Percentiles rank a stretch among this genome's conserved stretches.
phyloP scores from a whole-genome alignment of 352 stramenopile species.

The Pythium scleroteichum region DNA sequence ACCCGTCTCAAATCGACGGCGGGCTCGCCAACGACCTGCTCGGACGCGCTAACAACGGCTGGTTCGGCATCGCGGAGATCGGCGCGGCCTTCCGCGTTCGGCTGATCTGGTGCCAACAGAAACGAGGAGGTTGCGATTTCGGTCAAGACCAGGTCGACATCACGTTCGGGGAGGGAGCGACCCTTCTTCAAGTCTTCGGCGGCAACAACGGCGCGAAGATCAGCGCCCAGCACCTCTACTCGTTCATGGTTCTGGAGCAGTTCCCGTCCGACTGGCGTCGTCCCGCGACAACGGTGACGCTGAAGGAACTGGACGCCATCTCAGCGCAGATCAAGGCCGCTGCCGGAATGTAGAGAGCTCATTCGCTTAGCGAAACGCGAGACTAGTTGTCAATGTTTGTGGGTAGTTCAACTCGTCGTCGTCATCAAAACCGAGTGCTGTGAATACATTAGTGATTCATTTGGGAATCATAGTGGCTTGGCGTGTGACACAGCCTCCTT shows the following conservation, averaged over 20 bases:
- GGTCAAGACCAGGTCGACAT: background rate
- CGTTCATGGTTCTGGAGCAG: background rate
- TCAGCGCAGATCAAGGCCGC: background rate
- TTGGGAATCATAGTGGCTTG: too few relatives aligned
- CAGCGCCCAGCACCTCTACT: background rate
- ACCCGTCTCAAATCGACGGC: constrained; percentile 33
- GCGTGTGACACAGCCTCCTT: too few relatives aligned
- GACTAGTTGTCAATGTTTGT: too few relatives aligned
- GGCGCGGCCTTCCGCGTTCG: constrained; percentile 7
- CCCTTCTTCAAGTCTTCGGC: constrained; percentile 10
- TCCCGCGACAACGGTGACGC: background rate
- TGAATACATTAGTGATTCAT: too few relatives aligned
- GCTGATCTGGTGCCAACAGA: constrained; percentile 5
- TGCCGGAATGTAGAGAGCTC: too few relatives aligned
- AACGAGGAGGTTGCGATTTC: constrained; percentile 9
- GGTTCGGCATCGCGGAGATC: constrained; percentile 10
- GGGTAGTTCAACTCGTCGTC: too few relatives aligned
- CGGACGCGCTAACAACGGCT: constrained; percentile 8
- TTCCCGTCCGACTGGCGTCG: background rate
- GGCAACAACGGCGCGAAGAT: background rate
- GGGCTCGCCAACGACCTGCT: constrained; percentile 35
- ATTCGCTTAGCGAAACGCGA: too few relatives aligned
- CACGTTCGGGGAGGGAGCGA: constrained; percentile 8
- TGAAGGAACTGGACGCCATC: background rate
- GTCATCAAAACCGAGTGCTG: too few relatives aligned